Evolutionary conservation across 2,329 filamentous ascomycete genomes (phyloP), one percentile per base, ranked within the genome.

Genomic region (Bertia moriformis): DNA sequence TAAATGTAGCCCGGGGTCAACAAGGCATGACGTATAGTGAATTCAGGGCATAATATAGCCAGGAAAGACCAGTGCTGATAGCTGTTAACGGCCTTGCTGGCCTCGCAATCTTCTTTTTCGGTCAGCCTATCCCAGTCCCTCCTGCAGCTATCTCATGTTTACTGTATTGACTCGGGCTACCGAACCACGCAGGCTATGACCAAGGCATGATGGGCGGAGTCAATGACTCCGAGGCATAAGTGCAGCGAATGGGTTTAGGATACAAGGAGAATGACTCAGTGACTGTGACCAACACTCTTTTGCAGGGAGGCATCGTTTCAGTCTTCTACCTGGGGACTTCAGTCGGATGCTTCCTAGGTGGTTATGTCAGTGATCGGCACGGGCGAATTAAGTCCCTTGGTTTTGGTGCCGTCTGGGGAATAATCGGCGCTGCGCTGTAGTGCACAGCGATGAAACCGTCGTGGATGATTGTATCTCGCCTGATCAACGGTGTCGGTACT

Each of bases 241-340:
- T 49, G 15, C 17, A 46, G n/a, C 45, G 53, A n/a, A 57, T 59
- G 51, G 45, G 44, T 12, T 53, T 59, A 40, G 56, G 24, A 13
- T 33, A 36, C 15, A 43, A 51, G 20, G 40, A 44, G 7, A 44
- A 43, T 2, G 45, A 53, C 3, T 27, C 22, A 27, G 22, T 27
- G 7, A n/a, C n/a, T n/a, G 43, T 49, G 22, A 51, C 58, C 14
- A 54, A 48, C 53, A 30, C 50, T 49, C 14, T 43, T 56, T 3
- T 58, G 3, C 57, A 61, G 40, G 58, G 58, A 20, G 58, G 57
- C 19, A 61, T 61, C 19, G 51, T 58, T 15, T 45, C 52, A 2
- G 53, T 63, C 22, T 62, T 61, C 47, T 61, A 61, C 63, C 32
- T 42, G 4, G 49, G 46, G 4, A 38, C 45, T 19, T 38, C 49